These are phyloP conservation scores for Suhomyces choctaworum DNA, from an alignment of 1,139 yeast species.

Conservation along the genomic window DNA sequence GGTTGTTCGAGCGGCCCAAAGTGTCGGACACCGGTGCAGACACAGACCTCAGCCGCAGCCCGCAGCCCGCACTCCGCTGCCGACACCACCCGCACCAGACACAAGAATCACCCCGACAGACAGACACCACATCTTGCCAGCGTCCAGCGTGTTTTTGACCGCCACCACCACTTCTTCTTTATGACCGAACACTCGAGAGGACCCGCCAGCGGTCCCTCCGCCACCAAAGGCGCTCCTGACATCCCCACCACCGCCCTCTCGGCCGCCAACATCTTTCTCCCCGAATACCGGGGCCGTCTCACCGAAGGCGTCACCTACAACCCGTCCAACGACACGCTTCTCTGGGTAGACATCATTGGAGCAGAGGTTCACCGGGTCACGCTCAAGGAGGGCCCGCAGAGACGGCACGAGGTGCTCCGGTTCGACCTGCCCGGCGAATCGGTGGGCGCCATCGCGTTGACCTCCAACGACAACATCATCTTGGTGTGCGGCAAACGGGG, in stretches of 20 bases:
- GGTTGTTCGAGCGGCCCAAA: too few relatives aligned
- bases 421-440: conserved; percentile 33
- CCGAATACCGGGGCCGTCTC: conserved; percentile 52
- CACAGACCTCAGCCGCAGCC: too few relatives aligned
- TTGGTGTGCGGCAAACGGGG: conserved; percentile 60
- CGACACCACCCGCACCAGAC: too few relatives aligned
- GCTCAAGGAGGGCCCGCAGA: conserved; percentile 23
- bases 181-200: too few relatives aligned
- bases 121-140: too few relatives aligned
- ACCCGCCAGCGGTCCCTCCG: too few relatives aligned
- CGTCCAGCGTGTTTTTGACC: too few relatives aligned
- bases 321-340: conserved; percentile 51
- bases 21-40: too few relatives aligned
- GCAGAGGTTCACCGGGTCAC: conserved; percentile 57
- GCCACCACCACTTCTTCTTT: too few relatives aligned
- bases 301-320: conserved; percentile 71
- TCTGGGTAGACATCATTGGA: conserved; percentile 69
- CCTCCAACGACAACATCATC: conserved; percentile 42
- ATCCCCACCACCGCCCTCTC: conserved; percentile 6
- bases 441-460: conserved; percentile 66
- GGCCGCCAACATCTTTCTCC: conserved; percentile 34
- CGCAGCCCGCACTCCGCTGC: too few relatives aligned
- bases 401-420: conserved; percentile 42
- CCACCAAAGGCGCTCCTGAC: too few relatives aligned
- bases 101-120: too few relatives aligned